Conservation (phyloP, 1,284 basidiomycete genomes). For the Naganishia sp. region DNA sequence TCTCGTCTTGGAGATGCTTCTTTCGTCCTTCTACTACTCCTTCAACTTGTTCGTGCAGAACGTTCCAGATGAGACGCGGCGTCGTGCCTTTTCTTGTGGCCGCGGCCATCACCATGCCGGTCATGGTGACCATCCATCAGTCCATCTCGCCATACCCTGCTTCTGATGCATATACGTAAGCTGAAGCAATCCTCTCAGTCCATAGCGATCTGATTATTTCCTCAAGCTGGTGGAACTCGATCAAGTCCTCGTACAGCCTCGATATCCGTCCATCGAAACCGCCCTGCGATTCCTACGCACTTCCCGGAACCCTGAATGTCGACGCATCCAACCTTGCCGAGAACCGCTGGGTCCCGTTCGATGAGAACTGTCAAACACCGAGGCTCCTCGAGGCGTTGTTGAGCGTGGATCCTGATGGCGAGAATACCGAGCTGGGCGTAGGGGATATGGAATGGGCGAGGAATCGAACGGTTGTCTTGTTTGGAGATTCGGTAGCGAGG, state of each 20-base stretch:
- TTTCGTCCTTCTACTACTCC: not conserved
- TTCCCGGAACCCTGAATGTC: slow-evolving; percentile 11
- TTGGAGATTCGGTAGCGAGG: slow-evolving; percentile 17
- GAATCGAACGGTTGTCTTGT: slow-evolving; percentile 15
- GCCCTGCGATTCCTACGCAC: slow-evolving; percentile 6
- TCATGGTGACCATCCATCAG: not conserved
- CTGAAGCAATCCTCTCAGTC: not conserved
- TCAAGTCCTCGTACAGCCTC: slow-evolving; percentile 1
- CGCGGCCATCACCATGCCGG: not conserved
- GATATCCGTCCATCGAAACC: not conserved
- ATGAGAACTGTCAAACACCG: slow-evolving; percentile 2
- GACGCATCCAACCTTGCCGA: not conserved
- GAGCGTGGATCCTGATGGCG: too few species aligned
- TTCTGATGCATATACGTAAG: not conserved
- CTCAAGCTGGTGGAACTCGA: not conserved
- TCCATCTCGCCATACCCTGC: not conserved
- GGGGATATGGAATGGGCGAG: slow-evolving; percentile 8
- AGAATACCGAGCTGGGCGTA: not conserved
- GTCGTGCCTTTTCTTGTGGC: not conserved
- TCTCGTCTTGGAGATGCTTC: not conserved
- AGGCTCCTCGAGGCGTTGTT: slow-evolving; percentile 3
- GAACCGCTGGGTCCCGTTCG: slow-evolving; percentile 14
- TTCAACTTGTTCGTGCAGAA: not conserved
- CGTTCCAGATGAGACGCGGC: not conserved
- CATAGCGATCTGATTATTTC: not conserved